phyloP scores from a whole-genome alignment of 2,329 filamentous ascomycete genomes.

The Aureobasidium sp. region DNA sequence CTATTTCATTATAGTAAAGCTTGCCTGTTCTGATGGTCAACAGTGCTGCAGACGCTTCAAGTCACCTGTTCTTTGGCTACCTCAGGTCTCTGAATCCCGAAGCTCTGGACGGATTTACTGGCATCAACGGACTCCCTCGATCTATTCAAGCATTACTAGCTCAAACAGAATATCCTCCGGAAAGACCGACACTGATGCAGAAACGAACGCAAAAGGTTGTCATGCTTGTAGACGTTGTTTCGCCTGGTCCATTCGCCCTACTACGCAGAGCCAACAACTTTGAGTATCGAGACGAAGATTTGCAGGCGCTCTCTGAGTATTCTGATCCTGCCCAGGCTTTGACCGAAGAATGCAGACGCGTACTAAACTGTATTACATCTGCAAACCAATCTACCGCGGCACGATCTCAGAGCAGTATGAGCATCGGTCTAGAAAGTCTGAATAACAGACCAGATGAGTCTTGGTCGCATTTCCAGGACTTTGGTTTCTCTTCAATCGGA shows the following conservation, averaged over 20 bases:
- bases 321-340: slow-evolving; percentile 82
- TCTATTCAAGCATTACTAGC: slow-evolving; percentile 85
- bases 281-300: slow-evolving; percentile 84
- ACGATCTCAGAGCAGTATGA: slow-evolving; percentile 42
- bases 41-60: slow-evolving; percentile 89
- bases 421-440: slow-evolving; percentile 28
- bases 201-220: slow-evolving; percentile 79
- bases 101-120: slow-evolving; percentile 57
- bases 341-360: slow-evolving; percentile 88
- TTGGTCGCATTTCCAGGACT: slow-evolving; percentile 94
- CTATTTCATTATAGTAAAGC: neutral
- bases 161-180: slow-evolving; percentile 90
- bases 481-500: slow-evolving; percentile 71
- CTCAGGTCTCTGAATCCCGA: slow-evolving; percentile 84
- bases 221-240: slow-evolving; percentile 94
- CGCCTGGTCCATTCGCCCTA: slow-evolving; percentile 86
- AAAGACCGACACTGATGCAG: slow-evolving; percentile 67
- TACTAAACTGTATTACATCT: slow-evolving; percentile 79
- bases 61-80: slow-evolving; percentile 97
- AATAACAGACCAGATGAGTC: slow-evolving; percentile 69
- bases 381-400: slow-evolving; percentile 69
- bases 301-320: slow-evolving; percentile 79
- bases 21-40: slow-evolving; percentile 15
- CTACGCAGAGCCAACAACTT: slow-evolving; percentile 89
- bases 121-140: slow-evolving; percentile 79